These are phyloP conservation scores for Byssothecium circinans DNA, from an alignment of 2,329 filamentous ascomycete species.

Conservation along the genomic window DNA sequence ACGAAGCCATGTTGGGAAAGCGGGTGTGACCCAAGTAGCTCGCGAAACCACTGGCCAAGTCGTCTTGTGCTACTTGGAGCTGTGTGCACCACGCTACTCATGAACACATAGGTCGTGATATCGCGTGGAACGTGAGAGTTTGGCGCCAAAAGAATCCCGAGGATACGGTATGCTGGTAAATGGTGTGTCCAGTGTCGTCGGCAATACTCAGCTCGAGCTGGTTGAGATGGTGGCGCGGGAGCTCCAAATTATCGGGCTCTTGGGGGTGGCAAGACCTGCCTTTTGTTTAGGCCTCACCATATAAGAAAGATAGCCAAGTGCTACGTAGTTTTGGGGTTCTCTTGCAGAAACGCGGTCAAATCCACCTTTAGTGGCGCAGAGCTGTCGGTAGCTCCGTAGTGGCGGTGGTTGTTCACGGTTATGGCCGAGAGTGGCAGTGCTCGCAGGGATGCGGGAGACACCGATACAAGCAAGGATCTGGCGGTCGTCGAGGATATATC, in stretches of 20 bases:
- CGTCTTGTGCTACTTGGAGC: slow-evolving; percentile 32
- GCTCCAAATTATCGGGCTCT: slow-evolving; percentile 27
- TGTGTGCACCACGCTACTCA: slow-evolving; percentile 44
- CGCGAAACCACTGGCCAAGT: slow-evolving; percentile 23
- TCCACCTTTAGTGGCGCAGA: slow-evolving; percentile 16
- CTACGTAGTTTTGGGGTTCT: slow-evolving; percentile 28
- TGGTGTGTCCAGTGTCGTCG: slow-evolving; percentile 29
- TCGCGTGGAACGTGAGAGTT: slow-evolving; percentile 23
- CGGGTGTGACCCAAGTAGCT: slow-evolving; percentile 39
- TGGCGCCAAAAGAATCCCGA: slow-evolving; percentile 22
- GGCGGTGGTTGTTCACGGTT: slow-evolving; percentile 17
- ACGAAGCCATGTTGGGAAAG: slow-evolving; percentile 45
- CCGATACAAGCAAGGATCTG: slow-evolving; percentile 23
- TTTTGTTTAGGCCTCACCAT: slow-evolving; percentile 30
- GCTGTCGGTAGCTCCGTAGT: slow-evolving; percentile 34
- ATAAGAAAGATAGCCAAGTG: slow-evolving; percentile 33
- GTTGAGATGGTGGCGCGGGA: slow-evolving; percentile 28
- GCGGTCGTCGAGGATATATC: slow-evolving; percentile 32
- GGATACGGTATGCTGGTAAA: slow-evolving; percentile 21
- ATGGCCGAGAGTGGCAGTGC: slow-evolving; percentile 27
- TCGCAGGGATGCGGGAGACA: slow-evolving; percentile 29
- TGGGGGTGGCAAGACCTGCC: slow-evolving; percentile 37
- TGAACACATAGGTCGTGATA: slow-evolving; percentile 41
- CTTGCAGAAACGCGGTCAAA: slow-evolving; percentile 35
- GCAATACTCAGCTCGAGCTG: slow-evolving; percentile 38